Evolutionary conservation across 2,329 filamentous ascomycete genomes (phyloP).

Genomic region (Chaetomiaceae sp.): DNA sequence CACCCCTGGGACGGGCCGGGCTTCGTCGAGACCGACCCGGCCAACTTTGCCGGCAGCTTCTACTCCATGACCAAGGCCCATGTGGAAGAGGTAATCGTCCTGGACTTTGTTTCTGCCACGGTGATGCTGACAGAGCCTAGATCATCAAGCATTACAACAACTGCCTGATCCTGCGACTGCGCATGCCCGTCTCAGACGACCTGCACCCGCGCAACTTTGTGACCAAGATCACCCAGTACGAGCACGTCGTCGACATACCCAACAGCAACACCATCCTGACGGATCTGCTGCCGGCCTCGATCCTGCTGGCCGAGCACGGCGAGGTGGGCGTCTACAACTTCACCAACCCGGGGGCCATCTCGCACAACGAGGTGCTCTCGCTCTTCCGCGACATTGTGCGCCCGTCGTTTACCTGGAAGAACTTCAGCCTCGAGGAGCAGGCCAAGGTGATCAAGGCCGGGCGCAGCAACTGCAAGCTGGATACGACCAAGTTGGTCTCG

Average conservation of each 20-base stretch:
- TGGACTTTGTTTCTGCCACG: not conserved
- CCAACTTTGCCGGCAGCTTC: conserved; percentile 65
- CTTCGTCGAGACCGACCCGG: conserved; percentile 56
- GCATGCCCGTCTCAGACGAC: conserved; percentile 67
- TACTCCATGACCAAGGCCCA: conserved; percentile 64
- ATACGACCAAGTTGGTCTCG: conserved; percentile 56
- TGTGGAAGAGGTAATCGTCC: conserved; percentile 51
- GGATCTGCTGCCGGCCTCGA: conserved; percentile 58
- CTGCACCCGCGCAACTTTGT: conserved; percentile 64
- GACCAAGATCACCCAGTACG: conserved; percentile 64
- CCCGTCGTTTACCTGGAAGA: conserved; percentile 58
- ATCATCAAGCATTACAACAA: conserved; percentile 59
- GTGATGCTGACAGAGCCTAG: conserved; percentile 32
- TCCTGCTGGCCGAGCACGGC: conserved; percentile 56
- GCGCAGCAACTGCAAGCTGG: conserved; percentile 61
- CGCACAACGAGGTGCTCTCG: conserved; percentile 63
- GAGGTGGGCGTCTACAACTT: conserved; percentile 66
- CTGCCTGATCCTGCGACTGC: conserved; percentile 59
- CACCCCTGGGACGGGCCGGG: conserved; percentile 58
- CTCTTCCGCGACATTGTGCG: conserved; percentile 62
- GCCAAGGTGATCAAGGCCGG: conserved; percentile 63
- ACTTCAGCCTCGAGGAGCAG: conserved; percentile 63
- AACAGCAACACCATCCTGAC: conserved; percentile 65
- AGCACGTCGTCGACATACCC: conserved; percentile 61
- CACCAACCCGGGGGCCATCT: conserved; percentile 65